These are phyloP conservation scores for Aegilops umbellulata DNA, from an alignment of 176 grass and related monocot species.

Conservation along the genomic window DNA sequence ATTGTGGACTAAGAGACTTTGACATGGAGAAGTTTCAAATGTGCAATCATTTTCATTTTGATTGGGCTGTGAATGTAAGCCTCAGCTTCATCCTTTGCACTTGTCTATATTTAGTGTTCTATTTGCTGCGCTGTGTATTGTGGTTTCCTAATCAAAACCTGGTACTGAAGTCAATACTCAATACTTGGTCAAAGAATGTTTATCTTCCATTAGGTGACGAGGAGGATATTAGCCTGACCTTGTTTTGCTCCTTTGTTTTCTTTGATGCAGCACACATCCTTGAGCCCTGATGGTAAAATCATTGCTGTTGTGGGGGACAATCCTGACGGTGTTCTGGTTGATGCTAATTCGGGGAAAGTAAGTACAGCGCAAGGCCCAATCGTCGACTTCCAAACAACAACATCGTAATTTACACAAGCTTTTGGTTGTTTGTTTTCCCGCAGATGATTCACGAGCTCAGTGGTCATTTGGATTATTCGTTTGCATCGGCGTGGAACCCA, in stretches of 20 bases:
- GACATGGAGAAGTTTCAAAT: constrained; percentile 76
- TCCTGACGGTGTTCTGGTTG: constrained; percentile 63
- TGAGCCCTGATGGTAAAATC: constrained; percentile 79
- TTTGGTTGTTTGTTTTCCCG: constrained; percentile 4
- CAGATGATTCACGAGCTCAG: constrained; percentile 52
- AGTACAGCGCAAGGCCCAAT: not conserved
- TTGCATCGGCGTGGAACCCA: constrained; percentile 86
- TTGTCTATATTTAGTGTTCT: not conserved
- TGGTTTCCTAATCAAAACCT: not conserved
- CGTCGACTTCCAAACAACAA: not conserved
- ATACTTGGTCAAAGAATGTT: not conserved
- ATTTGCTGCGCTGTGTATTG: not conserved
- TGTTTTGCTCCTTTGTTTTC: constrained; percentile 11
- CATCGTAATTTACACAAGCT: not conserved
- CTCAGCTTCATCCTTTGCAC: not conserved
- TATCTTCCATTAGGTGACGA: not conserved
- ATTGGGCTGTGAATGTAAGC: constrained; percentile 79
- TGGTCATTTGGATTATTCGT: constrained; percentile 81
- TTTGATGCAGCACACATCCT: constrained; percentile 64
- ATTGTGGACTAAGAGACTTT: constrained; percentile 70
- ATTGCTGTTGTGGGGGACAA: constrained; percentile 61
- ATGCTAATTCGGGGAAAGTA: constrained; percentile 74
- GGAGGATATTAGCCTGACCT: not conserved
- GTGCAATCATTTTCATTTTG: constrained; percentile 63
- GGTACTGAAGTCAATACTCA: not conserved